These are phyloP conservation scores for Scutellaria galericulata DNA, from an alignment of 257 asterid species.

Conservation along the genomic window DNA sequence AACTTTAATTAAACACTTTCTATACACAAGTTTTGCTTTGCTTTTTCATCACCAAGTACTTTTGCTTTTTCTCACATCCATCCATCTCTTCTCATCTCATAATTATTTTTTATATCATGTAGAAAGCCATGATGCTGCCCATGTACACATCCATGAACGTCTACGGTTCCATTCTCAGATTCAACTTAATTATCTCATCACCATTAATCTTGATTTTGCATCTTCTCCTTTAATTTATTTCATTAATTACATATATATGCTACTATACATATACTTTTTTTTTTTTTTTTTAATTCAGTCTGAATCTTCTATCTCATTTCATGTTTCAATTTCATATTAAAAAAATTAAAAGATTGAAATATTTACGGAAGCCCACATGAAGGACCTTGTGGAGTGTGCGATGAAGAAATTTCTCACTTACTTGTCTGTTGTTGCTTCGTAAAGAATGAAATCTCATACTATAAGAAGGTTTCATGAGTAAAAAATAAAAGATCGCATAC, in stretches of 20 bases:
- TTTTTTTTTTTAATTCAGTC: no score
- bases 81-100: no score
- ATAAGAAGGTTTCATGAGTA: no score
- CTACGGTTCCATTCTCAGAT: conserved; percentile 30
- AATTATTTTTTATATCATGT: background rate
- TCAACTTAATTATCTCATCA: conserved; percentile 4
- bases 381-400: no score
- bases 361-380: no score
- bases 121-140: conserved; percentile 13
- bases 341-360: background rate
- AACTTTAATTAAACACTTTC: conserved; percentile 16
- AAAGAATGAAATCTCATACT: no score
- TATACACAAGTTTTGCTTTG: conserved; percentile 11
- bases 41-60: background rate
- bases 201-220: conserved; percentile 21
- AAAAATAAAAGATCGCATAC: background rate
- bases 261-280: background rate
- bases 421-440: no score
- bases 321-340: background rate
- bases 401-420: no score
- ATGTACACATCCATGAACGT: conserved; percentile 23
- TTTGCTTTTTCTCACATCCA: conserved; percentile 2
- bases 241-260: background rate
- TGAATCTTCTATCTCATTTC: no score
- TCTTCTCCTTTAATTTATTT: background rate